Percentiles rank a stretch among this genome's conserved stretches.
Conservation (phyloP, 116 monocot species). For the Dioscorea cayenensis region DNA sequence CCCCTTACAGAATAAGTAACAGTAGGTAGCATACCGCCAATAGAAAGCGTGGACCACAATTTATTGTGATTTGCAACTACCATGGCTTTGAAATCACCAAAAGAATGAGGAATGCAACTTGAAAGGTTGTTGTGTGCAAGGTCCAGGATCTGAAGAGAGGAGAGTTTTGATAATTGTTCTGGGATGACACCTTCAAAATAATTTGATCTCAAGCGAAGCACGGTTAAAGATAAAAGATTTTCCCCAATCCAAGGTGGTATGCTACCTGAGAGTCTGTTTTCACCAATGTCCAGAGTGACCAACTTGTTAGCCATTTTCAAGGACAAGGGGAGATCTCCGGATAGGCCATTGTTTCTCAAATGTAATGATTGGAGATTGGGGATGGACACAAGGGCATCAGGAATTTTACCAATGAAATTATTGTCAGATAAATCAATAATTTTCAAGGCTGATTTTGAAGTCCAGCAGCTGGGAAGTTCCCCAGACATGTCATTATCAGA, state of each 20-base stretch:
- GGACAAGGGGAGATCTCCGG: too few species aligned
- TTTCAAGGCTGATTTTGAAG: background rate
- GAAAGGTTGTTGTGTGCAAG: too few species aligned
- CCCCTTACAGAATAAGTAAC: too few species aligned
- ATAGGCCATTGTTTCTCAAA: background rate
- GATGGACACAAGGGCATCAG: background rate
- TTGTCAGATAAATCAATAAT: background rate
- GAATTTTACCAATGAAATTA: background rate
- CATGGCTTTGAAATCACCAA: too few species aligned
- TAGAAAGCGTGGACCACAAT: too few species aligned
- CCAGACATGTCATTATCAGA: background rate
- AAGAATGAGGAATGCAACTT: too few species aligned
- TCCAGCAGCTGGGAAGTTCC: background rate
- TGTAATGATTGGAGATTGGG: background rate
- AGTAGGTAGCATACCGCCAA: too few species aligned
- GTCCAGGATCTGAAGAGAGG: too few species aligned
- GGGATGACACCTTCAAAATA: too few species aligned
- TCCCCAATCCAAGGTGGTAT: background rate
- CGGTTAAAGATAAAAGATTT: background rate
- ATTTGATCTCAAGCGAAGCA: too few species aligned
- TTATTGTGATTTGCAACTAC: too few species aligned
- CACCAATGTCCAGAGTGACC: background rate
- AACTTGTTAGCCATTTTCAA: background rate
- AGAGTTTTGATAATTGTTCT: too few species aligned
- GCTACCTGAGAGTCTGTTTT: background rate